phyloP scores from a whole-genome alignment of 2,329 filamentous ascomycete genomes.

The Curvularia lunata region DNA sequence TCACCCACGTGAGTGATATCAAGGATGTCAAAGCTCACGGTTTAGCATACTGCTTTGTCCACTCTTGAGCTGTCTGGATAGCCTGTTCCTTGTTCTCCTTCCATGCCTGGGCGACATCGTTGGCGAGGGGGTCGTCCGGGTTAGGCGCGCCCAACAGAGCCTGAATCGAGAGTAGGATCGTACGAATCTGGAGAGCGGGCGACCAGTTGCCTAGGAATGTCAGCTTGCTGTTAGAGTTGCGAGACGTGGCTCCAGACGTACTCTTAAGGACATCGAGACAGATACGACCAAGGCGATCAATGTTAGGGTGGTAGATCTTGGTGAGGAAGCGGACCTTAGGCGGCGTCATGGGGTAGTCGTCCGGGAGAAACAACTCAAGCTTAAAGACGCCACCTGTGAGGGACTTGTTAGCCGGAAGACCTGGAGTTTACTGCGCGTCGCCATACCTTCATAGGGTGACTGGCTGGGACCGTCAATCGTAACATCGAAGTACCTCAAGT shows the following conservation, averaged over 20 bases:
- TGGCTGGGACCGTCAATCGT: slow-evolving; percentile 90
- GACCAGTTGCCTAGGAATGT: slow-evolving; percentile 86
- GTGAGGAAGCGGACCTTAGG: slow-evolving; percentile 98
- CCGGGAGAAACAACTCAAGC: slow-evolving; percentile 94
- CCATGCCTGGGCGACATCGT: slow-evolving; percentile 97
- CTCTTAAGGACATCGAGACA: slow-evolving; percentile 97
- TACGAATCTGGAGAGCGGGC: slow-evolving; percentile 94
- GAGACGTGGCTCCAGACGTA: slow-evolving; percentile 50
- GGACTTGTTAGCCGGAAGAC: slow-evolving; percentile 15
- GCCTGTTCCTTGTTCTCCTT: slow-evolving; percentile 94
- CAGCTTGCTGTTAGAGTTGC: background rate
- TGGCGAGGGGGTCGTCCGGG: slow-evolving; percentile 96
- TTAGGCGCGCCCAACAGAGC: slow-evolving; percentile 95
- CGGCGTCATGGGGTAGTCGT: slow-evolving; percentile 99
- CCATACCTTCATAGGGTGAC: slow-evolving; percentile 90
- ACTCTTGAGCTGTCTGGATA: slow-evolving; percentile 89
- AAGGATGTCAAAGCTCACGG: slow-evolving; percentile 21
- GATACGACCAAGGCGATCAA: slow-evolving; percentile 95
- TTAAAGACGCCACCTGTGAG: slow-evolving; percentile 81
- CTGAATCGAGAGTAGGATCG: slow-evolving; percentile 98
- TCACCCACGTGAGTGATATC: background rate
- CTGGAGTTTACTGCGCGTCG: background rate
- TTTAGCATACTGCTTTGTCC: slow-evolving; percentile 82
- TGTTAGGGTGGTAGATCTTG: slow-evolving; percentile 99
- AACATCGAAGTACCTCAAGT: slow-evolving; percentile 97